Percentiles rank a stretch among this genome's conserved stretches.
Conservation (phyloP, 2,329 filamentous ascomycete genomes). For the Fusarium goolgardi region DNA sequence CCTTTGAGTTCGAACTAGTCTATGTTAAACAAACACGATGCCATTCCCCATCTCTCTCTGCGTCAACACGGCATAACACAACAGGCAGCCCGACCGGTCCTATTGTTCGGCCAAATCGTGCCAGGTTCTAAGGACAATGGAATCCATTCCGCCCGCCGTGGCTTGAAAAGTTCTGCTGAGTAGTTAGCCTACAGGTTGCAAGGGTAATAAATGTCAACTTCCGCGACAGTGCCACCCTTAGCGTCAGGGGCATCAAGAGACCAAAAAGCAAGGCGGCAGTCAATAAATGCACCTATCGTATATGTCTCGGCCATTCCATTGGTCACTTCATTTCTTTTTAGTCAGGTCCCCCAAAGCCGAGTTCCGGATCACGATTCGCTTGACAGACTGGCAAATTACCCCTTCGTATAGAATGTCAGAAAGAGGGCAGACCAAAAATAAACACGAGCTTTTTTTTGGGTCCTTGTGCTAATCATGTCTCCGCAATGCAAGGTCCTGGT, state of each 20-base stretch:
- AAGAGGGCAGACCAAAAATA: slow-evolving; percentile 23
- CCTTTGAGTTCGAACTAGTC: too few species aligned
- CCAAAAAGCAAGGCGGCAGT: slow-evolving; percentile 1
- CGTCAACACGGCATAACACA: background rate
- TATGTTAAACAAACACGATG: background rate
- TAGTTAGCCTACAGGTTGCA: background rate
- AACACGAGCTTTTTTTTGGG: slow-evolving; percentile 24
- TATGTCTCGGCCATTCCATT: background rate
- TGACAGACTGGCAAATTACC: slow-evolving; percentile 16
- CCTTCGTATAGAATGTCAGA: slow-evolving; percentile 14
- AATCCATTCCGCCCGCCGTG: background rate
- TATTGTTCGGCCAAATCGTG: background rate
- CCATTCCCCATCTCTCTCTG: background rate
- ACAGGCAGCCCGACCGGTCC: background rate
- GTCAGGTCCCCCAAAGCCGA: slow-evolving; percentile 4
- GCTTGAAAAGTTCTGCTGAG: background rate
- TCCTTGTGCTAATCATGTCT: slow-evolving; percentile 10
- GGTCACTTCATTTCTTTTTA: background rate
- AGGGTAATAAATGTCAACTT: too few species aligned
- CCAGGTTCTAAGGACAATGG: background rate
- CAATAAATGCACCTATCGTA: slow-evolving; percentile 3
- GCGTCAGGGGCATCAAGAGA: background rate
- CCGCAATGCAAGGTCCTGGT: slow-evolving; percentile 3
- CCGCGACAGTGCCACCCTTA: too few species aligned
- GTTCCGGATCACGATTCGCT: slow-evolving; percentile 7